These are phyloP conservation scores for Diaporthe sp. DNA, from an alignment of 2,329 filamentous ascomycete species.

Conservation along the genomic window DNA sequence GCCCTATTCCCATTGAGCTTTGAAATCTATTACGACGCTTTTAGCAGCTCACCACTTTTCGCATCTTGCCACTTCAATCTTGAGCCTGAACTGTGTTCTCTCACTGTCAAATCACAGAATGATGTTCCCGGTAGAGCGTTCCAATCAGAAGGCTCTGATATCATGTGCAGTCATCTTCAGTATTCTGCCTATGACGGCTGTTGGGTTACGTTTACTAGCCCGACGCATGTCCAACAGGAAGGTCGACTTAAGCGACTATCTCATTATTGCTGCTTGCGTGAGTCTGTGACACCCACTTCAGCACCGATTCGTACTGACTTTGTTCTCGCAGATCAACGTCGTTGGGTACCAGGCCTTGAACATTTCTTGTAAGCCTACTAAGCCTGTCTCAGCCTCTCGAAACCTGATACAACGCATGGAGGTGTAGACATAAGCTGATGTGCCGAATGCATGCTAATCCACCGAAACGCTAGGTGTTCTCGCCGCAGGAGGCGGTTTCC, in stretches of 20 bases:
- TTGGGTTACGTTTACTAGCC: constrained; percentile 48
- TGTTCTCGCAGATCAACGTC: not conserved
- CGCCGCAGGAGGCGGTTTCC: constrained; percentile 19
- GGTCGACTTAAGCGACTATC: constrained; percentile 2
- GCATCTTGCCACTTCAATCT: not conserved
- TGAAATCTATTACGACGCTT: no score
- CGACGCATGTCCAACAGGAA: constrained; percentile 16
- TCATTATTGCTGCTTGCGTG: constrained; percentile 23
- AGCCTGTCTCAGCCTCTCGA: not conserved
- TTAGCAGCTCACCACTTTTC: no score
- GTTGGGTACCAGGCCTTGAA: constrained; percentile 9
- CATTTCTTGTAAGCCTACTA: not conserved
- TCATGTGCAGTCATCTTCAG: constrained; percentile 17
- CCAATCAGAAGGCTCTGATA: constrained; percentile 6
- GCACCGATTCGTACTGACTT: not conserved
- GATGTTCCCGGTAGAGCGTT: constrained; percentile 17
- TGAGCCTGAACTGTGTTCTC: no score
- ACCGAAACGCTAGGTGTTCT: not conserved
- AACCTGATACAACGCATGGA: not conserved
- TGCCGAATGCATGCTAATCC: not conserved
- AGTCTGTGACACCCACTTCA: not conserved
- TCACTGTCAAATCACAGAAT: not conserved
- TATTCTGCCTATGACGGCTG: constrained; percentile 15
- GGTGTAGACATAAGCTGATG: not conserved
- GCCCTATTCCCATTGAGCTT: not conserved